Conservation (phyloP, 2,329 filamentous ascomycete species). For the Sclerotinia sclerotiorum region DNA sequence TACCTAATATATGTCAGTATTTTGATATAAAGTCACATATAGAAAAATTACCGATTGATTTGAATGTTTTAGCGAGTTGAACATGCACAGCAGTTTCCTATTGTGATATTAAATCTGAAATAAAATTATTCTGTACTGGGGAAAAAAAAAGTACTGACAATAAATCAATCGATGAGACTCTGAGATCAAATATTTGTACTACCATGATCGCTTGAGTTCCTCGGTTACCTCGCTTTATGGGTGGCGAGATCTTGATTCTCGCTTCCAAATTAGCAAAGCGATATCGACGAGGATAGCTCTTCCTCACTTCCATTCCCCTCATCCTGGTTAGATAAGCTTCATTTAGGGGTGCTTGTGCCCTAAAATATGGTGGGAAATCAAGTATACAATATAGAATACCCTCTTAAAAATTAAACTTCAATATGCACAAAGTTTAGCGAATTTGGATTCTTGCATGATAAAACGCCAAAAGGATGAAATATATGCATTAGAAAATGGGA, state of each 20-base stretch:
- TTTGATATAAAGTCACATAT: neutral
- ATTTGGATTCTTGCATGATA: neutral
- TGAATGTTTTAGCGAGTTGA: conserved; percentile 44
- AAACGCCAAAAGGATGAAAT: too few relatives aligned
- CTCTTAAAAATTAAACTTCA: neutral
- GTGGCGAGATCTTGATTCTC: neutral
- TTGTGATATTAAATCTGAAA: conserved; percentile 55
- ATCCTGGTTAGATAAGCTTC: neutral
- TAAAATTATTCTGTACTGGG: conserved; percentile 54
- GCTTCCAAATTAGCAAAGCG: neutral
- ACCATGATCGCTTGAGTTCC: neutral
- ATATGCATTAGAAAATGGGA: too few relatives aligned
- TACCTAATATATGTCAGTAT: neutral
- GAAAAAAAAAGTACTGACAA: conserved; percentile 48
- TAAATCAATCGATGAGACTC: conserved; percentile 40
- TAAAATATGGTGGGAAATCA: neutral
- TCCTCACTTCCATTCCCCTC: neutral
- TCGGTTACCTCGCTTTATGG: neutral
- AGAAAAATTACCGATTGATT: conserved; percentile 45
- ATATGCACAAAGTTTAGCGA: neutral
- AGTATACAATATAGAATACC: neutral
- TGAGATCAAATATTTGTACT: neutral
- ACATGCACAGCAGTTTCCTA: conserved; percentile 46
- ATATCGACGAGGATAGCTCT: neutral
- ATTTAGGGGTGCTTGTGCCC: neutral